phyloP scores from a whole-genome alignment of 371 early-diverging fungal genomes.

The Circinella minor region DNA sequence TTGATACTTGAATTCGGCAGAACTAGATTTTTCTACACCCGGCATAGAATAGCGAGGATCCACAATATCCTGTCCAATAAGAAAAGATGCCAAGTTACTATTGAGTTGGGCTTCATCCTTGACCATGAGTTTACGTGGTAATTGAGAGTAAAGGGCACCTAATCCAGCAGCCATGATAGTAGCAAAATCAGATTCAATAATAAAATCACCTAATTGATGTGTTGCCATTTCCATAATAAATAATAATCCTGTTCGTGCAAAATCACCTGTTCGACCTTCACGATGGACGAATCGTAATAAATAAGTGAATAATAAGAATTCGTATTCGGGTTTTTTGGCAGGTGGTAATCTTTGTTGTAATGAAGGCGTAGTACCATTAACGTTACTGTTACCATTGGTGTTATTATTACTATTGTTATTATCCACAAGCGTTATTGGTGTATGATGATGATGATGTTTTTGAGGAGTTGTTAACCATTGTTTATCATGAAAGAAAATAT shows the following conservation, averaged over 20 bases:
- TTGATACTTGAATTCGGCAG: slow-evolving; percentile 71
- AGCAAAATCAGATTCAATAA: slow-evolving; percentile 82
- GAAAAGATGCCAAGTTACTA: slow-evolving; percentile 46
- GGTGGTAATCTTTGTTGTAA: slow-evolving; percentile 2
- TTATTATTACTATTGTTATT: neutral
- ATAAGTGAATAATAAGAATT: slow-evolving; percentile 87
- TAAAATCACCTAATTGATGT: slow-evolving; percentile 77
- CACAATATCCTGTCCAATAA: slow-evolving; percentile 45
- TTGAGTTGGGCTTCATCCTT: slow-evolving; percentile 43
- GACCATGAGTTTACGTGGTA: slow-evolving; percentile 81
- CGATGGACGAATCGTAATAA: slow-evolving; percentile 85
- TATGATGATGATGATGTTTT: slow-evolving; percentile 30
- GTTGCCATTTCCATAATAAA: slow-evolving; percentile 87
- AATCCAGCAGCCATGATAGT: slow-evolving; percentile 84
- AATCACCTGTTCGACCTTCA: slow-evolving; percentile 89
- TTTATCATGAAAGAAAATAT: slow-evolving; percentile 90
- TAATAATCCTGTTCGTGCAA: slow-evolving; percentile 87
- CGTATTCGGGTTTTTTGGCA: slow-evolving; percentile 63
- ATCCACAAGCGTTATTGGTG: slow-evolving; percentile 24
- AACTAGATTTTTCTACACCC: slow-evolving; percentile 58
- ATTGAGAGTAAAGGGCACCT: slow-evolving; percentile 90
- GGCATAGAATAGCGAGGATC: slow-evolving; percentile 21
- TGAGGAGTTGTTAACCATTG: slow-evolving; percentile 76
- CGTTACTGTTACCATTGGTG: neutral
- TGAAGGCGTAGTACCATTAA: slow-evolving; percentile 10